Percentiles rank a stretch among this genome's conserved stretches.
phyloP scores from a whole-genome alignment of 1,139 yeast species.

The Yamadazyma spencermartinsiae region DNA sequence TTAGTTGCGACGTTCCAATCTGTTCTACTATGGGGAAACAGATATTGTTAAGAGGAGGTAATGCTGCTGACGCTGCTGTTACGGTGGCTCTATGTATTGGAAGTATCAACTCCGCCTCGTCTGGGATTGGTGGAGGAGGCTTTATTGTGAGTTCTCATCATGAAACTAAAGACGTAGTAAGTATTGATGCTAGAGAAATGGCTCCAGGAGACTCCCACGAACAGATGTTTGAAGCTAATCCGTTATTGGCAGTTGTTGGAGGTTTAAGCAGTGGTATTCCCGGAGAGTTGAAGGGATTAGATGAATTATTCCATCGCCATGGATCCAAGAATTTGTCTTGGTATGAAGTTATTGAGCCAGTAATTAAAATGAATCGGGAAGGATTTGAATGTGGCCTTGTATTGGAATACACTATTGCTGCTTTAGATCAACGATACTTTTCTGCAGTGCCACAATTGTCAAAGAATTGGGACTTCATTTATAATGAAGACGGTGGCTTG shows the following conservation, averaged over 20 bases:
- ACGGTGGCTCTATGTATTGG: conserved; percentile 91
- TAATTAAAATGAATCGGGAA: conserved; percentile 58
- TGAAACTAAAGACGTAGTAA: conserved; percentile 45
- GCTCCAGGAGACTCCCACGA: conserved; percentile 69
- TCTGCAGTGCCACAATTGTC: conserved; percentile 25
- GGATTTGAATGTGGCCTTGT: conserved; percentile 67
- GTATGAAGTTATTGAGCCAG: conserved; percentile 76
- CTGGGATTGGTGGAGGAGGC: conserved; percentile 95
- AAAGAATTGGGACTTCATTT: conserved; percentile 59
- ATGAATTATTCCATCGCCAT: conserved; percentile 56
- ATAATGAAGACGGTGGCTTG: conserved; percentile 31
- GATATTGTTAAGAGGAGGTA: conserved; percentile 62
- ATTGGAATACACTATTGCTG: conserved; percentile 35
- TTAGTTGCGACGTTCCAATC: conserved; percentile 69
- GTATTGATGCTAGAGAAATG: conserved; percentile 84
- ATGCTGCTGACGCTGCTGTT: conserved; percentile 91
- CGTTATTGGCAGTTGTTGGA: conserved; percentile 60
- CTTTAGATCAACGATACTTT: conserved; percentile 28
- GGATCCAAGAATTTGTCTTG: conserved; percentile 74
- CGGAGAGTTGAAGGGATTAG: conserved; percentile 84
- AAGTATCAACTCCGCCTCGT: conserved; percentile 73
- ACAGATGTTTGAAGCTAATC: conserved; percentile 60
- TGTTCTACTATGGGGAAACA: conserved; percentile 72
- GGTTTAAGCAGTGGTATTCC: conserved; percentile 88
- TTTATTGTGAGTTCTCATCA: conserved; percentile 58